Conservation (phyloP, 768 basidiomycete species). For the Lanmaoa pseudosensibilis region DNA sequence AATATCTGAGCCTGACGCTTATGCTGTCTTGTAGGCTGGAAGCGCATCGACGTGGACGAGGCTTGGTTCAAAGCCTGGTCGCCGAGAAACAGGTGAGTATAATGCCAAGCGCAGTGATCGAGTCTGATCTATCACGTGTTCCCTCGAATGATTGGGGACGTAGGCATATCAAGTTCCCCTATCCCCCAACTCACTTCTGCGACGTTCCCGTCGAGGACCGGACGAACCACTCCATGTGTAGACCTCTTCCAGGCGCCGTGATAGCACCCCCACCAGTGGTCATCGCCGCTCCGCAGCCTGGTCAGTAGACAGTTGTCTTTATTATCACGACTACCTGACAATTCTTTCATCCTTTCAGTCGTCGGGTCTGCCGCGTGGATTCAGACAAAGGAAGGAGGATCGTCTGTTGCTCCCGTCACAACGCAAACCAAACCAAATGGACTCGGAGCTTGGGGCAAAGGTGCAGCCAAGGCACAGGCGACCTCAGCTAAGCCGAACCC, state of each 20-base stretch:
- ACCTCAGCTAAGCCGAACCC: constrained; percentile 7
- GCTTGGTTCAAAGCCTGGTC: constrained; percentile 40
- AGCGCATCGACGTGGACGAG: constrained; percentile 44
- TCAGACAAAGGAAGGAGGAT: constrained; percentile 13
- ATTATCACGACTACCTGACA: constrained; percentile 3
- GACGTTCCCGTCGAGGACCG: constrained; percentile 39
- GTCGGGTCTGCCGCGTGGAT: constrained; percentile 31
- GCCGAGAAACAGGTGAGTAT: constrained; percentile 25
- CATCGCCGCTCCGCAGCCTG: constrained; percentile 29
- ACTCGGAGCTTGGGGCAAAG: constrained; percentile 20
- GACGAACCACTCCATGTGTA: constrained; percentile 41
- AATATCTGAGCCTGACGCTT: not conserved
- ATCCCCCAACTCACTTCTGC: constrained; percentile 41
- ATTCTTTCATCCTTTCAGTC: constrained; percentile 14
- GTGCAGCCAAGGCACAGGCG: constrained; percentile 11
- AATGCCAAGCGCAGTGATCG: not conserved
- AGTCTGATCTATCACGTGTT: not conserved
- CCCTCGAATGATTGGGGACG: not conserved
- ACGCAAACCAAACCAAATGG: not conserved
- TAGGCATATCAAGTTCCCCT: constrained; percentile 39
- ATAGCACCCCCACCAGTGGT: constrained; percentile 27
- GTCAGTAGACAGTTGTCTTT: constrained; percentile 23
- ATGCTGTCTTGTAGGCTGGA: constrained; percentile 40
- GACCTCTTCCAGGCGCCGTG: constrained; percentile 40
- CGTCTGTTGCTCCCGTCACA: not conserved